Base-by-base conservation (phyloP, 768 basidiomycete genomes). In the Tephrocybe sp. region DNA sequence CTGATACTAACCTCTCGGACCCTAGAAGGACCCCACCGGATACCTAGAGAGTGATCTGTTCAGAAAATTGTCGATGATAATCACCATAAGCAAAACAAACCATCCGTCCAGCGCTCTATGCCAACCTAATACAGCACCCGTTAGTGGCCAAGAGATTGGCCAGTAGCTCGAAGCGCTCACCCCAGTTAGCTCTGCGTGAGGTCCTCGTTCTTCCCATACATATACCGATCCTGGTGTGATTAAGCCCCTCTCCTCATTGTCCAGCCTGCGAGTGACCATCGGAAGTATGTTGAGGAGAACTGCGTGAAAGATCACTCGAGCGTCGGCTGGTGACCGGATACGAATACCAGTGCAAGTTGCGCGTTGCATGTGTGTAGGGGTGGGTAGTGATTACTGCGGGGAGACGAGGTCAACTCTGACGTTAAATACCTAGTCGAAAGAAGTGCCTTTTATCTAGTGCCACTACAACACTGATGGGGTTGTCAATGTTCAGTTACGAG, bases 51-150 rank as follows among this genome's bases (percentile, higher is more conserved):
- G 24, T 54, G 35, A 47, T 31, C 28, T 3, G 18, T 28, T n/a
- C n/a, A n/a, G 21, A 39, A 28, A n/a, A 12, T 30, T 43, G 15
- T 40, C 32, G 46, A 41, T 24, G 11, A 41, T 28, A 7, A 13
- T 19, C 12, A 31, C 40, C 26, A 38, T 9, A 38, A 19, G 18
- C n/a, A 30, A 13, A 38, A 51, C 72, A 60, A 57, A 68, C 84
- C 87, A 59, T 90, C 88, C 16, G 88, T 90, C 88, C 88, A 90
- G 47, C 88, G 74, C 67, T 89, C 87, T 30, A 90, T 88, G 42
- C 87, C 87, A 38, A 87, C 81, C 87, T 89, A 49, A 37, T n/a
- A 37, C 7, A 37, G 9, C 18, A 9, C 12, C 16, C 7, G 5
- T 6, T 19, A 5, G 21, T 19, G 36, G 21, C n/a, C n/a, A 50